These are phyloP conservation scores for Sporothrix inflata DNA, from an alignment of 2,329 filamentous ascomycete species.

Conservation along the genomic window DNA sequence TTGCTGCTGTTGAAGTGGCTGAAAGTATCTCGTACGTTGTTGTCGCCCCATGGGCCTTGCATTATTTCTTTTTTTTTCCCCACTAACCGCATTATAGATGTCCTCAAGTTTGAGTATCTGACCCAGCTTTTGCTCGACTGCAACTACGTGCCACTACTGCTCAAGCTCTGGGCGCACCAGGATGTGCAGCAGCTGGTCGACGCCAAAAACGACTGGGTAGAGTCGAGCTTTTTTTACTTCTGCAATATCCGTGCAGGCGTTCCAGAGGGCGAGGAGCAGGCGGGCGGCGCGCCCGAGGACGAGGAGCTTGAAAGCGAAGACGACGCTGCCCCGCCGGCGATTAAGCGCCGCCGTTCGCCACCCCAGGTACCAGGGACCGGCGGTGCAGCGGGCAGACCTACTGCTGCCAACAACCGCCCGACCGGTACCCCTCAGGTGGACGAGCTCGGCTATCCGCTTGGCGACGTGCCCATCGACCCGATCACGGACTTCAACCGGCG, in stretches of 20 bases:
- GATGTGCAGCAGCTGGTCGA: slow-evolving; percentile 90
- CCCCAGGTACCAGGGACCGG: neutral
- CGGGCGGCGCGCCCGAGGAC: slow-evolving; percentile 42
- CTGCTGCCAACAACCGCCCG: neutral
- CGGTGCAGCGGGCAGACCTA: neutral
- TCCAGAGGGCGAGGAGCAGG: slow-evolving; percentile 29
- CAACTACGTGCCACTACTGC: slow-evolving; percentile 87
- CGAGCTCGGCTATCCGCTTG: slow-evolving; percentile 81
- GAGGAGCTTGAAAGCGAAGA: slow-evolving; percentile 63
- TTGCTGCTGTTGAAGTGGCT: slow-evolving; percentile 95
- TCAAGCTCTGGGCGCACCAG: slow-evolving; percentile 93
- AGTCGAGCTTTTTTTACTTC: slow-evolving; percentile 87
- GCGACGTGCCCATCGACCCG: slow-evolving; percentile 69
- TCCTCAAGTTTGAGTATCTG: slow-evolving; percentile 94
- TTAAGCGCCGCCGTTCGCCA: slow-evolving; percentile 60
- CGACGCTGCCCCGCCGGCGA: slow-evolving; percentile 84
- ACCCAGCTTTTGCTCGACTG: slow-evolving; percentile 92
- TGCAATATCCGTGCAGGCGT: slow-evolving; percentile 67
- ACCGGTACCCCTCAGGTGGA: slow-evolving; percentile 65
- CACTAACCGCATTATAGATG: slow-evolving; percentile 57
- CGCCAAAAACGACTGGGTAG: slow-evolving; percentile 78
- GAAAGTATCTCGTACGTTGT: slow-evolving; percentile 80
- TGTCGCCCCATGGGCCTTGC: neutral
- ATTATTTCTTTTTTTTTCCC: slow-evolving; percentile 23
- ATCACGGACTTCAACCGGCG: slow-evolving; percentile 91